Percentiles rank a stretch among this genome's conserved stretches.
These are phyloP conservation scores for Eucalyptus leucophloia DNA, from an alignment of 345 rosid species.

Conservation along the genomic window DNA sequence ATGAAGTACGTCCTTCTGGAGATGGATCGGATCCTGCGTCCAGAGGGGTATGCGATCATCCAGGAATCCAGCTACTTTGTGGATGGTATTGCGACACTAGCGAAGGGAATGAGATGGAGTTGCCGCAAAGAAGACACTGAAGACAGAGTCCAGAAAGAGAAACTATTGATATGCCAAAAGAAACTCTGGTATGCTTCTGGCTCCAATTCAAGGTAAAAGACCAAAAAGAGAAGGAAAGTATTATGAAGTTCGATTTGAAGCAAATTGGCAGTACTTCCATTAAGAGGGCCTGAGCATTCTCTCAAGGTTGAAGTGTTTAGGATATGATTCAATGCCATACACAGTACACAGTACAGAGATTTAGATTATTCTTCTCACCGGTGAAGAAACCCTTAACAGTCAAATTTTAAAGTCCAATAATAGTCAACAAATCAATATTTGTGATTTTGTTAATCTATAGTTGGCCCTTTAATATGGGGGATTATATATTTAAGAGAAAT, in stretches of 20 bases:
- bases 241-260: neutral
- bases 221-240: neutral
- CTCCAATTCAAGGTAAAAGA: conserved; percentile 17
- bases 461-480: neutral
- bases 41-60: conserved; percentile 56
- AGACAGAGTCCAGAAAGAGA: conserved; percentile 55
- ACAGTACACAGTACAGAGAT: neutral
- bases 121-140: conserved; percentile 74
- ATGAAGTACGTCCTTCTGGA: conserved; percentile 81
- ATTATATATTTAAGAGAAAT: conserved; percentile 4
- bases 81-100: conserved; percentile 50
- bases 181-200: conserved; percentile 73
- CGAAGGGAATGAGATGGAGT: conserved; percentile 78
- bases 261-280: neutral
- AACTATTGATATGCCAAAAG: conserved; percentile 79
- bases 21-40: conserved; percentile 90
- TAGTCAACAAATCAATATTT: conserved; percentile 4
- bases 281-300: neutral
- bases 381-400: neutral
- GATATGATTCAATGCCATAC: neutral
- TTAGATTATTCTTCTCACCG: neutral
- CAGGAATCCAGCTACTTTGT: conserved; percentile 71
- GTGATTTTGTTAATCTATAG: conserved; percentile 1
- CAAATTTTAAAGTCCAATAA: neutral
- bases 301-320: neutral